Evolutionary conservation across 2,329 filamentous ascomycete species (phyloP).

Genomic region (Fonsecaea pedrosoi): DNA sequence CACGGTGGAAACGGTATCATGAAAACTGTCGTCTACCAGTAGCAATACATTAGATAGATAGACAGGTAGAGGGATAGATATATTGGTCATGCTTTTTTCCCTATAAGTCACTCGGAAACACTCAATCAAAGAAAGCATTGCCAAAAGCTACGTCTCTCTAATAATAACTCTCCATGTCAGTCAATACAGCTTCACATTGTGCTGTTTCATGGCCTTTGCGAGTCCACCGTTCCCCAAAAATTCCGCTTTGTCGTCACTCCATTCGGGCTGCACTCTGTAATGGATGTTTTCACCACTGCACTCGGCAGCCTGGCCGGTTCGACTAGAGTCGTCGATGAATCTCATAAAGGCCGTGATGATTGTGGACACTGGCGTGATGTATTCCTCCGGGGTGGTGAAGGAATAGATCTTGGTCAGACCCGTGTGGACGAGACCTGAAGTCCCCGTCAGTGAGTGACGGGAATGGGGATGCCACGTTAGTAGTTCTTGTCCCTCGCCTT

Average conservation of each 20-base stretch:
- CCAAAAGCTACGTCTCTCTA: too few species aligned
- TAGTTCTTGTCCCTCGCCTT: too few species aligned
- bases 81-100: background rate
- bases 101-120: too few species aligned
- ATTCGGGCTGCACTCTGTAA: background rate
- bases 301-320: constrained; percentile 2
- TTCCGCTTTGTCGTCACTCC: background rate
- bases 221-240: background rate
- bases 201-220: background rate
- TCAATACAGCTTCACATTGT: constrained; percentile 9
- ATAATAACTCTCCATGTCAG: background rate
- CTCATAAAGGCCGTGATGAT: constrained; percentile 10
- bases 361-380: background rate
- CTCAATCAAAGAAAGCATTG: too few species aligned
- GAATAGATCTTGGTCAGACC: constrained; percentile 3
- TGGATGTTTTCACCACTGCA: constrained; percentile 10
- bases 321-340: background rate
- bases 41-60: too few species aligned
- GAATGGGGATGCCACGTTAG: background rate
- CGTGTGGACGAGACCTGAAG: constrained; percentile 2
- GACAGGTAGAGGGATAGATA: too few species aligned
- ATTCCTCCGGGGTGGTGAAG: constrained; percentile 8
- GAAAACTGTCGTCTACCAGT: too few species aligned
- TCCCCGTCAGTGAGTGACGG: background rate
- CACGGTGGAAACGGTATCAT: too few species aligned